Evolutionary conservation across 1,284 basidiomycete genomes (phyloP).

Genomic region (Ustilago nuda): DNA sequence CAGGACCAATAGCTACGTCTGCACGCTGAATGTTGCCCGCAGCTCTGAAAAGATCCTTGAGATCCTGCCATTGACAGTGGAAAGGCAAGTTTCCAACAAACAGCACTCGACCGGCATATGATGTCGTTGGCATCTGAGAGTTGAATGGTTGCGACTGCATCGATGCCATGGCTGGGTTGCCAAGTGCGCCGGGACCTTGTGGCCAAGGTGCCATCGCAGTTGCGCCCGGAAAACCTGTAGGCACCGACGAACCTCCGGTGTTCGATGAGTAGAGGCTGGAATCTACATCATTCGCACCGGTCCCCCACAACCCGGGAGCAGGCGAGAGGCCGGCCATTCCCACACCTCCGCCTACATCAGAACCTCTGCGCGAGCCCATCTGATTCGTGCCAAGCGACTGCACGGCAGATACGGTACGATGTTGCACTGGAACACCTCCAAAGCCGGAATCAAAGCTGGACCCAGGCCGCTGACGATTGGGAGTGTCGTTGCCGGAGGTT

Average conservation of each 20-base stretch:
- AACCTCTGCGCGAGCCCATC: constrained; percentile 31
- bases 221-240: constrained; percentile 50
- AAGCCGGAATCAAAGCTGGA: constrained; percentile 16
- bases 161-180: constrained; percentile 18
- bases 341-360: constrained; percentile 21
- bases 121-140: constrained; percentile 47
- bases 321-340: constrained; percentile 12
- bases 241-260: constrained; percentile 42
- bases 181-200: constrained; percentile 33
- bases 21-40: constrained; percentile 85
- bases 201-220: constrained; percentile 51
- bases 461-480: constrained; percentile 17
- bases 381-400: constrained; percentile 26
- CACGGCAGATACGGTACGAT: constrained; percentile 33
- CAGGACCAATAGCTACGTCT: constrained; percentile 89
- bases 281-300: constrained; percentile 14
- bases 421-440: constrained; percentile 17
- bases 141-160: constrained; percentile 49
- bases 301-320: constrained; percentile 12
- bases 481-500: constrained; percentile 21
- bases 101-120: constrained; percentile 65
- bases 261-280: constrained; percentile 22
- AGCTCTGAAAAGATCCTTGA: constrained; percentile 66
- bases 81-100: constrained; percentile 68
- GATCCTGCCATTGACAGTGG: constrained; percentile 69